These are phyloP conservation scores for Cajanus cajan DNA, from an alignment of 306 rosid species.

Conservation along the genomic window DNA sequence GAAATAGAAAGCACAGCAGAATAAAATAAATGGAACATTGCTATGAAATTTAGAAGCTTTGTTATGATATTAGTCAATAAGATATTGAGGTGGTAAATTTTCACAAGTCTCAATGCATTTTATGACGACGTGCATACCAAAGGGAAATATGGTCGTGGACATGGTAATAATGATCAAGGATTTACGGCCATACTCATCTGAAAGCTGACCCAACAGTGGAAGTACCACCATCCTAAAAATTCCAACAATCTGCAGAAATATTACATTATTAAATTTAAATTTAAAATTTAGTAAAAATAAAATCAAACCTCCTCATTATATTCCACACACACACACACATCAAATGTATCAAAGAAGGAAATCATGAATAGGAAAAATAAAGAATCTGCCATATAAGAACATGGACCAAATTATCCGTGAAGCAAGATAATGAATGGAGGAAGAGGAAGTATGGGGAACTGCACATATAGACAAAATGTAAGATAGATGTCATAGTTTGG, in stretches of 20 bases:
- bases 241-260: conserved; percentile 55
- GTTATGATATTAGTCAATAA: background rate
- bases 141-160: conserved; percentile 62
- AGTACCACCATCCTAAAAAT: conserved; percentile 75
- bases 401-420: background rate
- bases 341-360: no score
- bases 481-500: background rate
- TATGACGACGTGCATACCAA: conserved; percentile 42
- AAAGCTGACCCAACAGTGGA: conserved; percentile 83
- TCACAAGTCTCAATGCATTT: background rate
- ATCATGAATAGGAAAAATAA: background rate
- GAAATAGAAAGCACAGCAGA: background rate
- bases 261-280: background rate
- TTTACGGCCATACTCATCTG: conserved; percentile 83
- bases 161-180: conserved; percentile 65
- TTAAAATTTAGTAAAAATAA: background rate
- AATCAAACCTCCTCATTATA: background rate
- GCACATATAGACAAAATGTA: background rate
- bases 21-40: background rate
- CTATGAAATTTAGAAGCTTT: background rate
- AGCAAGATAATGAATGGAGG: background rate
- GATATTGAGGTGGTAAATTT: background rate
- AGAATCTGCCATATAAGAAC: background rate
- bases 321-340: background rate
- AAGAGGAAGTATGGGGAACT: background rate